Percentiles rank a stretch among this genome's conserved stretches.
phyloP scores from a whole-genome alignment of 495 filamentous ascomycete species.

The Daldinia decipiens region DNA sequence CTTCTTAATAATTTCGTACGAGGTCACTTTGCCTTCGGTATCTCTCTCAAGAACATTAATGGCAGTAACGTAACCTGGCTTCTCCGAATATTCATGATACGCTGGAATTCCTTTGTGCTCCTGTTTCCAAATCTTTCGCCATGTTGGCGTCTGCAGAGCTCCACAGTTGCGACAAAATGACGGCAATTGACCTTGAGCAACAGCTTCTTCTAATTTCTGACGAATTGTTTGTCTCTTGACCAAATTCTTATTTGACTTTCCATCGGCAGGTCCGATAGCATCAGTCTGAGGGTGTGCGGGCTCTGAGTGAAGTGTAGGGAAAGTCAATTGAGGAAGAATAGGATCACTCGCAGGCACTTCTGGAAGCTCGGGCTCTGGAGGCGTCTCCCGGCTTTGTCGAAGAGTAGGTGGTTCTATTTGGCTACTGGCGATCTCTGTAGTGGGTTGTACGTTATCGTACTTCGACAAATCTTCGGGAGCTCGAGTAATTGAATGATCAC shows the following conservation, averaged over 20 bases:
- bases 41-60: conserved; percentile 73
- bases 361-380: conserved; percentile 49
- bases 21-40: conserved; percentile 64
- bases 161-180: conserved; percentile 92
- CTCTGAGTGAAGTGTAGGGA: conserved; percentile 61
- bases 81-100: conserved; percentile 72
- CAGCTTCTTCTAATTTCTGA: conserved; percentile 70
- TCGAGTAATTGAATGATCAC: conserved; percentile 20
- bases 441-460: conserved; percentile 8
- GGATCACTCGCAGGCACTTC: conserved; percentile 69
- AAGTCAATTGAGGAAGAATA: conserved; percentile 54
- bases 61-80: conserved; percentile 69
- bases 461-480: conserved; percentile 9
- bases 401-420: conserved; percentile 34
- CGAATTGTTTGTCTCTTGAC: conserved; percentile 70
- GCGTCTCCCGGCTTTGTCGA: conserved; percentile 17
- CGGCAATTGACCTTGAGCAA: conserved; percentile 78
- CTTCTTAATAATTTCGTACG: conserved; percentile 81
- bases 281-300: conserved; percentile 49
- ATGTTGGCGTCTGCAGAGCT: conserved; percentile 92
- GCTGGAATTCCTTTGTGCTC: conserved; percentile 68
- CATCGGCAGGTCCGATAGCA: conserved; percentile 41
- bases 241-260: conserved; percentile 58
- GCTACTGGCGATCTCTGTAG: conserved; percentile 7
- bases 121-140: conserved; percentile 88